phyloP scores from a whole-genome alignment of 306 rosid species.

The Prunus padus region DNA sequence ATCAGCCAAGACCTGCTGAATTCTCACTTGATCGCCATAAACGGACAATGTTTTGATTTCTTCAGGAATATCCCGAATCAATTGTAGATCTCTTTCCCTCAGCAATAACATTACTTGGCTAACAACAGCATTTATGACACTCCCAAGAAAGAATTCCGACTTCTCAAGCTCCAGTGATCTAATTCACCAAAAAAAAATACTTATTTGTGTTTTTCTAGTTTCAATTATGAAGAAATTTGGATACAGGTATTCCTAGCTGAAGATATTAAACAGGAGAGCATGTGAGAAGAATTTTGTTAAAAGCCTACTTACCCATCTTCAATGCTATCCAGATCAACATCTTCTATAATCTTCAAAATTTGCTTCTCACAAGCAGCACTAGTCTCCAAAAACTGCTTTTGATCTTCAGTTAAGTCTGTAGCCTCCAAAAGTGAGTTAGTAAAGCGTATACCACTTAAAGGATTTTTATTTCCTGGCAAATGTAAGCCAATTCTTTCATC shows the following conservation, averaged over 20 bases:
- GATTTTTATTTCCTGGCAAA: conserved; percentile 94
- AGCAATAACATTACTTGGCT: conserved; percentile 94
- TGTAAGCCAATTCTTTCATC: conserved; percentile 91
- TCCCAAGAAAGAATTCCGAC: conserved; percentile 80
- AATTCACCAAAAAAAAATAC: conserved; percentile 30
- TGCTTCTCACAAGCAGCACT: conserved; percentile 94
- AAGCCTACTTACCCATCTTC: conserved; percentile 74
- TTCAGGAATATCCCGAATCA: conserved; percentile 97
- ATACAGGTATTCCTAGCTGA: background rate
- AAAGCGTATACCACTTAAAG: conserved; percentile 87
- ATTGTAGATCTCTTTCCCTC: conserved; percentile 83
- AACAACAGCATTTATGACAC: conserved; percentile 92
- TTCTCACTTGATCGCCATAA: conserved; percentile 89
- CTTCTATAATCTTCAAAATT: conserved; percentile 72
- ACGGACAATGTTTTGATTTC: conserved; percentile 88
- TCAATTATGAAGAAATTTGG: background rate
- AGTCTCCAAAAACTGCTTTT: conserved; percentile 90
- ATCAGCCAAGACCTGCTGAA: conserved; percentile 92
- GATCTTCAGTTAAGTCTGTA: conserved; percentile 87
- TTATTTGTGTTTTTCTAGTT: conserved; percentile 18
- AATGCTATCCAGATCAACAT: conserved; percentile 67
- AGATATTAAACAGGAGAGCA: background rate
- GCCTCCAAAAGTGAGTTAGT: conserved; percentile 89
- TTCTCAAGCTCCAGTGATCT: conserved; percentile 92
- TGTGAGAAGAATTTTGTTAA: background rate